Percentiles rank a stretch among this genome's conserved stretches.
Evolutionary conservation across 208 protist genomes (phyloP).

Genomic region (Leishmania turanica): DNA sequence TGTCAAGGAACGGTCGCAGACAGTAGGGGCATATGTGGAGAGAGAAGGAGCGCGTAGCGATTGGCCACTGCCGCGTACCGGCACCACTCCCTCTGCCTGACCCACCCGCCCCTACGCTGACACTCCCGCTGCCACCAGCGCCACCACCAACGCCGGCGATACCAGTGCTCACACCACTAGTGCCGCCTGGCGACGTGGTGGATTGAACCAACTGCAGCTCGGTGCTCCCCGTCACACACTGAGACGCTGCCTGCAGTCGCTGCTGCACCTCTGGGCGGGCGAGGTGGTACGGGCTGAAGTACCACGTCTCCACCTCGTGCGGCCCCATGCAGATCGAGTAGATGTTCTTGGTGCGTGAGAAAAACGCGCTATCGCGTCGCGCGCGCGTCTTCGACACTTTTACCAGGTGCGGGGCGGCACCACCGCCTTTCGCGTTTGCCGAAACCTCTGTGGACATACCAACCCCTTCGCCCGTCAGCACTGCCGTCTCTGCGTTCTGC

Average conservation of each 20-base stretch:
- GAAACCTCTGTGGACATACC: slow-evolving; percentile 3
- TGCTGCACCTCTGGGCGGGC: slow-evolving; percentile 73
- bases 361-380: slow-evolving; percentile 87
- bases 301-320: slow-evolving; percentile 97
- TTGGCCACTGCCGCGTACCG: slow-evolving; percentile 17
- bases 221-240: slow-evolving; percentile 50
- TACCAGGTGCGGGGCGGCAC: slow-evolving; percentile 42
- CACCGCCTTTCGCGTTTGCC: slow-evolving; percentile 56
- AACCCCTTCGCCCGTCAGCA: slow-evolving; percentile 8
- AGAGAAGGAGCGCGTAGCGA: slow-evolving; percentile 55
- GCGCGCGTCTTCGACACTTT: slow-evolving; percentile 74
- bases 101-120: neutral
- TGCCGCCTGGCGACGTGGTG: neutral
- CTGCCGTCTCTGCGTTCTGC: slow-evolving; percentile 11
- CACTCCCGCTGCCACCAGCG: slow-evolving; percentile 10
- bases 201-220: slow-evolving; percentile 50
- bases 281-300: slow-evolving; percentile 98
- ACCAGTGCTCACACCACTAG: neutral
- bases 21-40: slow-evolving; percentile 99
- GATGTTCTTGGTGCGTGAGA: slow-evolving; percentile 96
- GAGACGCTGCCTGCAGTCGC: slow-evolving; percentile 49
- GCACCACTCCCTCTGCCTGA: neutral
- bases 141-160: neutral
- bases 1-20: slow-evolving; percentile 94
- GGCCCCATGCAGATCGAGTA: slow-evolving; percentile 95